Evolutionary conservation across 371 early-diverging fungal genomes (phyloP).

Genomic region (Lichtheimia corymbifera): DNA sequence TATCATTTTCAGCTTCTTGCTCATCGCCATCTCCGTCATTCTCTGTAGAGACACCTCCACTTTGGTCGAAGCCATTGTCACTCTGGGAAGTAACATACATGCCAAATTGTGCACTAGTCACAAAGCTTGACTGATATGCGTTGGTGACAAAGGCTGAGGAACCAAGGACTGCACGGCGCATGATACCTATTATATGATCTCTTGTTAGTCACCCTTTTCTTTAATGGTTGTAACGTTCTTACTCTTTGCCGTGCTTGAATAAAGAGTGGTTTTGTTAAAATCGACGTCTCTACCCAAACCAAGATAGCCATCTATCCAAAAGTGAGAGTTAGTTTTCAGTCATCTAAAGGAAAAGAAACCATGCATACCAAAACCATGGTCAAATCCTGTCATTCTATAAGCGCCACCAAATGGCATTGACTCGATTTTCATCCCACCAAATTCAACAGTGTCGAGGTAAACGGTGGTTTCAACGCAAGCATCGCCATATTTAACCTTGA

Average conservation of each 20-base stretch:
- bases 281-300: conserved; percentile 46
- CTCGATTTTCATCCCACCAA: conserved; percentile 32
- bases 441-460: conserved; percentile 41
- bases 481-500: conserved; percentile 45
- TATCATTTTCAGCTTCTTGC: background rate
- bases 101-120: conserved; percentile 42
- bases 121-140: conserved; percentile 35
- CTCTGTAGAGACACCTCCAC: conserved; percentile 9
- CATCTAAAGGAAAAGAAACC: background rate
- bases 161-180: conserved; percentile 10
- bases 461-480: conserved; percentile 45
- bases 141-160: conserved; percentile 42
- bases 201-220: conserved; percentile 3
- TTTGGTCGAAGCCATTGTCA: conserved; percentile 24
- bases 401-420: conserved; percentile 49
- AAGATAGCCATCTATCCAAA: conserved; percentile 40
- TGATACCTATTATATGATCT: conserved; percentile 5
- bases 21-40: background rate
- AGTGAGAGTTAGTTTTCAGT: background rate
- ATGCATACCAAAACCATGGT: conserved; percentile 38
- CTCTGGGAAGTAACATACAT: conserved; percentile 31
- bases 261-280: conserved; percentile 22
- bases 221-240: background rate
- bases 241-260: conserved; percentile 29
- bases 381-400: conserved; percentile 48